phyloP scores from a whole-genome alignment of 1,284 basidiomycete species.

The Apiotrichum gracile region DNA sequence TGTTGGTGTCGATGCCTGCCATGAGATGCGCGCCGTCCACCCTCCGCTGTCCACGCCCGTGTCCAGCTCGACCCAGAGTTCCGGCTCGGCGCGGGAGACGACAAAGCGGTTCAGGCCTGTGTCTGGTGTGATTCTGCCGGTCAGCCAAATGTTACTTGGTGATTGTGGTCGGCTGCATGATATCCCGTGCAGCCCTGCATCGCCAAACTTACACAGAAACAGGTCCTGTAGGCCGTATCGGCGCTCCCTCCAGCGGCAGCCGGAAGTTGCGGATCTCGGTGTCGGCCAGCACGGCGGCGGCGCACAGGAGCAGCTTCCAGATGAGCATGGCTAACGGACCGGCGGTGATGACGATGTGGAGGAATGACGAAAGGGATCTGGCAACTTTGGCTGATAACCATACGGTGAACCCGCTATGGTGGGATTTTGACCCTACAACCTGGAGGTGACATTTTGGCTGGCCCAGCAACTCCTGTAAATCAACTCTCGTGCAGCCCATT shows the following conservation, averaged over 20 bases:
- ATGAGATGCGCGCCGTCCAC: slow-evolving; percentile 37
- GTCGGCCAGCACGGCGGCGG: slow-evolving; percentile 20
- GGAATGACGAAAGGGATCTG: not conserved
- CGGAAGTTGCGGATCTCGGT: slow-evolving; percentile 40
- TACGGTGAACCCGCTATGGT: no score
- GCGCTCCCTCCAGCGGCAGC: slow-evolving; percentile 16
- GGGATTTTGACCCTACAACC: no score
- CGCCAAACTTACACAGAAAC: not conserved
- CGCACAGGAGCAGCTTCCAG: not conserved
- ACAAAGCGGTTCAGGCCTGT: not conserved
- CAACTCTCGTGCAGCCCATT: no score
- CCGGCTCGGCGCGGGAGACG: slow-evolving; percentile 11
- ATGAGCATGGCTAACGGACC: not conserved
- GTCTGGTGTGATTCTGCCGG: not conserved
- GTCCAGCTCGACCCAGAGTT: slow-evolving; percentile 17
- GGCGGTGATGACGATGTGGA: not conserved
- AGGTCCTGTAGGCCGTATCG: not conserved
- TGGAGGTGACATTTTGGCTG: no score
- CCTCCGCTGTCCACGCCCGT: slow-evolving; percentile 2
- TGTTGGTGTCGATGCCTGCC: slow-evolving; percentile 29
- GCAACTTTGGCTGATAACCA: no score
- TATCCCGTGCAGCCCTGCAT: no score
- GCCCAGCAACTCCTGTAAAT: no score
- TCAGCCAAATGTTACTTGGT: not conserved
- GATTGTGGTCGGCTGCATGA: no score